Base-by-base conservation (phyloP, 1,139 yeast species). In the Arxiozyma slooffiae region DNA sequence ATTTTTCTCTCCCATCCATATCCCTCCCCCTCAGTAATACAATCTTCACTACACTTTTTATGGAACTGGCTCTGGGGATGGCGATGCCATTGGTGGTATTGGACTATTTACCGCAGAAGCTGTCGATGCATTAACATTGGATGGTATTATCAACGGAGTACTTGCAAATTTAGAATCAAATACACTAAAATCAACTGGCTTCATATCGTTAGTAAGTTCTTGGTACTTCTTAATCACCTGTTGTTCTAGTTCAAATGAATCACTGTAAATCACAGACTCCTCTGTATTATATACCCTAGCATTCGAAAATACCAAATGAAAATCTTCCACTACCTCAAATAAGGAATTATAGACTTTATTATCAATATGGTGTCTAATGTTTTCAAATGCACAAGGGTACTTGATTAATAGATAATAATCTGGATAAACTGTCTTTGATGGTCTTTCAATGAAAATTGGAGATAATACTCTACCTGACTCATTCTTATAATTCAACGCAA, bases 211-310 rank as follows among this genome's bases (percentile, higher is more conserved):
- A 7, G 60, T 52, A 38, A 68, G 53, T 38, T 67, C 71, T 40
- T 53, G 55, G 52, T 62, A 69, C 49, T 64, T 72, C 11, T 56
- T 52, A 11, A 64, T 51, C 0, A 72, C 79, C 51, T 79, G 65
- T 14, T 71, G 67, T 63, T 87, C 92, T 58, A 90, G 70, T 22
- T 71, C 74, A 40, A 76, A 69, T 0, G 97, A 95, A 68, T 89
- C 96, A 53, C 79, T 76, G 60, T 81, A 86, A 18, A 90, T 88
- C 53, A 82, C 67, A 1, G 96, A 86, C 0, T 95, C 96, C 64
- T 86, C 96, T 61, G 88, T 94, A 61, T 90, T 90, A 66, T 88
- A 90, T n/a, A 79, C 78, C 55, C 82, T 76, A 1, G 97, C 97
- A 67, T 90, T 90, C 52, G 78, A 75, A 67, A 86, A 85, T 79